phyloP scores from a whole-genome alignment of 2,329 filamentous ascomycete genomes.

The Aspergillus calidoustus region DNA sequence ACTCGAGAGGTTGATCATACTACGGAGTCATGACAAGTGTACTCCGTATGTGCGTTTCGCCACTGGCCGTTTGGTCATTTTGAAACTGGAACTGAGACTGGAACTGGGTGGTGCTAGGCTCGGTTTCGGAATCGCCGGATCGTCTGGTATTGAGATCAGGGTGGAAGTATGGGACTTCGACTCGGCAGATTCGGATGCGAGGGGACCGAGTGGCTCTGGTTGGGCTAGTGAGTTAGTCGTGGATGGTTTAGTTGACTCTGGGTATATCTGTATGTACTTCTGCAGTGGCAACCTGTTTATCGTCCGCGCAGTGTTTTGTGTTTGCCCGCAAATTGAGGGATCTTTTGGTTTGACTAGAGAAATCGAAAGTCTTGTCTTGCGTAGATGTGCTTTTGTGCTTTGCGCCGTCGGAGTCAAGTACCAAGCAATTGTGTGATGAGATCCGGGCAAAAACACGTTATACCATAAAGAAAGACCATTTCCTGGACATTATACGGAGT shows the following conservation, averaged over 20 bases:
- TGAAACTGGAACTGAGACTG: background rate
- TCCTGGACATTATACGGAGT: background rate
- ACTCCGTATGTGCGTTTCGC: too few relatives aligned
- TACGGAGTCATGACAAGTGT: too few relatives aligned
- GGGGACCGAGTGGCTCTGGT: slow-evolving; percentile 8
- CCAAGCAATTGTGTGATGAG: too few relatives aligned
- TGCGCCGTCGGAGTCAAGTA: too few relatives aligned
- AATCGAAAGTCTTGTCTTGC: too few relatives aligned
- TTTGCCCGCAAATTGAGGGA: too few relatives aligned
- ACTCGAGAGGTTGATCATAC: too few relatives aligned
- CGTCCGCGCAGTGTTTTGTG: too few relatives aligned
- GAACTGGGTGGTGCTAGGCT: background rate
- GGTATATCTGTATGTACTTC: background rate
- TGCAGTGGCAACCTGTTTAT: background rate
- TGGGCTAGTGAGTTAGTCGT: slow-evolving; percentile 5
- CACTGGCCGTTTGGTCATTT: too few relatives aligned
- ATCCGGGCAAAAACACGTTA: too few relatives aligned
- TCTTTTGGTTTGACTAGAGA: too few relatives aligned
- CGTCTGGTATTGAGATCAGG: background rate
- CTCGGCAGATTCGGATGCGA: background rate
- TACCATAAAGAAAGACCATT: background rate
- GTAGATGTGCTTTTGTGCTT: too few relatives aligned
- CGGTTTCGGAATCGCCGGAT: background rate
- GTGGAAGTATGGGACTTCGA: background rate
- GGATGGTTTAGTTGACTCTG: background rate